Evolutionary conservation across 2,329 filamentous ascomycete species (phyloP).

Genomic region (Nakataea oryzae): DNA sequence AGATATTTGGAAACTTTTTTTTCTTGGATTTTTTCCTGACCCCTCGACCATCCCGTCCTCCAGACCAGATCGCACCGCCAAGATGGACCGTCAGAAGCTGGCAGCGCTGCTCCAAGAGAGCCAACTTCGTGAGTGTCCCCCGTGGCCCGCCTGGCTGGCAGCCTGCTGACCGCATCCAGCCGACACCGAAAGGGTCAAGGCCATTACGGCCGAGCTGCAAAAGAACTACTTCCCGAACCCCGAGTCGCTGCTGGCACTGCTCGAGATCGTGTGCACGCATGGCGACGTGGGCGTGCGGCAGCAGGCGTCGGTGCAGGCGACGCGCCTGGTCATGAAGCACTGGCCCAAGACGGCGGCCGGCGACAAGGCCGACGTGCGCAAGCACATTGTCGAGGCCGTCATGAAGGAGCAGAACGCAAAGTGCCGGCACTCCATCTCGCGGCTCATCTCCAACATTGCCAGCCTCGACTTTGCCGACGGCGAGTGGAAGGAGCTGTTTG

Average conservation of each 20-base stretch:
- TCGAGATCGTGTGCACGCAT: slow-evolving; percentile 81
- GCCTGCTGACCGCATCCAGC: slow-evolving; percentile 38
- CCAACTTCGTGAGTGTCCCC: slow-evolving; percentile 63
- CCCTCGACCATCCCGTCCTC: neutral
- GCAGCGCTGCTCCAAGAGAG: slow-evolving; percentile 79
- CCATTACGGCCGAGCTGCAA: slow-evolving; percentile 79
- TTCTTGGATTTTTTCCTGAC: neutral
- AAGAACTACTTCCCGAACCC: slow-evolving; percentile 88
- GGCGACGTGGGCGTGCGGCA: slow-evolving; percentile 66
- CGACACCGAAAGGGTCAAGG: slow-evolving; percentile 81
- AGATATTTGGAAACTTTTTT: neutral
- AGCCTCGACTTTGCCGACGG: slow-evolving; percentile 78
- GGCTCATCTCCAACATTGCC: slow-evolving; percentile 79
- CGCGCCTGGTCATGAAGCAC: slow-evolving; percentile 74
- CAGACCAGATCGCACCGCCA: neutral
- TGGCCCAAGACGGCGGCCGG: slow-evolving; percentile 65
- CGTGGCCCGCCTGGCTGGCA: neutral
- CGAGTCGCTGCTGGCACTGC: slow-evolving; percentile 71
- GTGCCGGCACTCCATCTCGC: slow-evolving; percentile 76
- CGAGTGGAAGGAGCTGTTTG: slow-evolving; percentile 74
- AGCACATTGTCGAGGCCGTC: slow-evolving; percentile 74
- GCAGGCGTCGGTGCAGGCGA: slow-evolving; percentile 81
- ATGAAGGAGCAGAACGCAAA: slow-evolving; percentile 68
- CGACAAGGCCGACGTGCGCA: slow-evolving; percentile 71
- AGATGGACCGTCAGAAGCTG: slow-evolving; percentile 75